phyloP scores from a whole-genome alignment of 305 asterid species.

The Solanum hybrid region DNA sequence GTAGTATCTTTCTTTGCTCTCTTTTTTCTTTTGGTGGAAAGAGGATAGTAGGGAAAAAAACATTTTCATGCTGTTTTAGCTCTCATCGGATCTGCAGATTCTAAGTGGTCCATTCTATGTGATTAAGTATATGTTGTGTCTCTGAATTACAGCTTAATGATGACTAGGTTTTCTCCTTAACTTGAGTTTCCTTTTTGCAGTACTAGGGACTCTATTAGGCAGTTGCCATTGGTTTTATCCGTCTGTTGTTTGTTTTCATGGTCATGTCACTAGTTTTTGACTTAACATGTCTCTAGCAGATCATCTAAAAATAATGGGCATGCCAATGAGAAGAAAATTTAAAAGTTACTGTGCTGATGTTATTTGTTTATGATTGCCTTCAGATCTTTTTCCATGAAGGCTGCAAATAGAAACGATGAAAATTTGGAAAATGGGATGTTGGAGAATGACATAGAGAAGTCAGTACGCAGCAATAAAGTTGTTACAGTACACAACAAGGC shows the following conservation, averaged over 20 bases:
- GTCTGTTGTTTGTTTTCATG: background rate
- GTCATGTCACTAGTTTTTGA: background rate
- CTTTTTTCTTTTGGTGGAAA: background rate
- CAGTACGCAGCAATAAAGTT: constrained; percentile 26
- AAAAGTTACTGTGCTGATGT: background rate
- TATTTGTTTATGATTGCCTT: constrained; percentile 8
- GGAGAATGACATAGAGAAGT: constrained; percentile 43
- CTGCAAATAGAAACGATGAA: constrained; percentile 30
- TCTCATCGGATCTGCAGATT: background rate
- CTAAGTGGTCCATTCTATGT: background rate
- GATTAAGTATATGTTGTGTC: background rate
- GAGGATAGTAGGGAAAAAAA: background rate
- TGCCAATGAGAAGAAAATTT: background rate
- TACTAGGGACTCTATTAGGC: background rate
- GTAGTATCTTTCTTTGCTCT: background rate
- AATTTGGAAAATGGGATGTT: constrained; percentile 60
- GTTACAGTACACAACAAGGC: constrained; percentile 48
- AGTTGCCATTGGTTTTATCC: background rate
- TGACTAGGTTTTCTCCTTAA: background rate
- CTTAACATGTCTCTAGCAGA: background rate
- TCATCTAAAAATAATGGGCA: background rate
- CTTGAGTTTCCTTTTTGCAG: background rate
- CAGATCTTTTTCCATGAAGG: constrained; percentile 50
- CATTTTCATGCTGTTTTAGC: background rate
- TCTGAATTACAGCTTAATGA: background rate